Conservation (phyloP, 2,329 filamentous ascomycete species). For the Sporothrix euskadiensis region DNA sequence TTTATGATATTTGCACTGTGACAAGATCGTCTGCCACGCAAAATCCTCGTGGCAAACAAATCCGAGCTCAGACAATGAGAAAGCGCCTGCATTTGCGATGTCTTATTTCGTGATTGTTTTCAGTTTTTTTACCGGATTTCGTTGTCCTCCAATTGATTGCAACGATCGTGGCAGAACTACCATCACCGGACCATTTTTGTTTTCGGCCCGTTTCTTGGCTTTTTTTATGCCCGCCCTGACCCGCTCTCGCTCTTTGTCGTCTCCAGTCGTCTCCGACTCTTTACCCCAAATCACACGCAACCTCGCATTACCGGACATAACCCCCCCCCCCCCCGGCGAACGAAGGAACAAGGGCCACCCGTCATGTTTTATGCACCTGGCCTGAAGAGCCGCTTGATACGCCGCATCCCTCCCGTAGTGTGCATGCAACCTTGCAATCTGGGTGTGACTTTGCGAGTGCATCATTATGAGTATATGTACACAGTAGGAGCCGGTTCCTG, state of each 20-base stretch:
- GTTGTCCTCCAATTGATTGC: background rate
- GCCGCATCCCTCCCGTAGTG: background rate
- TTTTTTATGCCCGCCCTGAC: background rate
- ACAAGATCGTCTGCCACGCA: background rate
- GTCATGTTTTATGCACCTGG: background rate
- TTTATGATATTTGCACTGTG: background rate
- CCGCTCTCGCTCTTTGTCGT: background rate
- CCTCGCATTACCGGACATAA: too few species aligned
- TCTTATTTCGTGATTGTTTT: background rate
- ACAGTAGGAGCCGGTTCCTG: background rate
- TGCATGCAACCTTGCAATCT: background rate
- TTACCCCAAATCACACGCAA: background rate
- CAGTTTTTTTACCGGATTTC: background rate
- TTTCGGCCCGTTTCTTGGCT: slow-evolving; percentile 12
- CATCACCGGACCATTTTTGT: background rate
- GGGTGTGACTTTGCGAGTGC: background rate
- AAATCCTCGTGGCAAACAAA: background rate
- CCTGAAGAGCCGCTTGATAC: background rate
- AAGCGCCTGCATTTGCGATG: background rate
- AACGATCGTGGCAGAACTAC: background rate
- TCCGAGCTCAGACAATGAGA: background rate
- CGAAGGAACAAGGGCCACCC: background rate
- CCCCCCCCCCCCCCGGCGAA: background rate
- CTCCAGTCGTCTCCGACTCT: background rate
- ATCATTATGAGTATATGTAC: background rate